Evolutionary conservation across 2,329 filamentous ascomycete species (phyloP), one percentile per base, ranked within the genome.

Genomic region (Colletotrichum sp.): DNA sequence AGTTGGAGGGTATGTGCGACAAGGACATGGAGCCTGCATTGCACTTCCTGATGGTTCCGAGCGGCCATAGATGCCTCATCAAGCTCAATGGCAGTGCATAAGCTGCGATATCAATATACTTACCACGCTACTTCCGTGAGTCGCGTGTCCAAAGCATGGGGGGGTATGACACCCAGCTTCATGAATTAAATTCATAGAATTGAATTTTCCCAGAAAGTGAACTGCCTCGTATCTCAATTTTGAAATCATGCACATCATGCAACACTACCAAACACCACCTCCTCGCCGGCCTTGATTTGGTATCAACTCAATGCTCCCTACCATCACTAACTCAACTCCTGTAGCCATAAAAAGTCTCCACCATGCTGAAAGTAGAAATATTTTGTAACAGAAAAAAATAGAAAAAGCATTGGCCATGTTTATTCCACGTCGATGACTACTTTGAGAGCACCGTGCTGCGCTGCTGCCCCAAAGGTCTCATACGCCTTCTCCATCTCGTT

Each of bases 401-500:
- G 10, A 10, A 34, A 18, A n/a, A 18, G 10, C 1, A 36, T 62
- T 16, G 24, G 8, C 9, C 5, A 30, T 2, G 16, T 10, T 64
- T 44, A 64, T 3, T 39, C 62, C 26, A 75, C 65, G 21, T 85
- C 83, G 70, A 89, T 85, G 39, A 88, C 76, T 49, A 89, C 84
- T 78, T 89, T 89, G 72, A 89, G 76, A 6, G 86, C 85, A 18
- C 84, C 82, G 71, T 86, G 83, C 76, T 87, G 78, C n/a, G 85
- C 81, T 5, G 87, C 87, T 5, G 82, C 80, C 8, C 82, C 80
- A 77, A 89, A 89, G 1, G 84, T 87, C 13, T 81, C 81, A 76
- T 89, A 89, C 8, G 87, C 87, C 69, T 85, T 80, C 68, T 86
- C 83, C 75, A 86, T 86, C 39, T 89, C 83, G 66, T 80, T 77